A percentile compares a stretch with the other conserved stretches of the same genome.
Evolutionary conservation across 108 stramenopile species (phyloP).

Genomic region (Chaetoceros tenuissimus): DNA sequence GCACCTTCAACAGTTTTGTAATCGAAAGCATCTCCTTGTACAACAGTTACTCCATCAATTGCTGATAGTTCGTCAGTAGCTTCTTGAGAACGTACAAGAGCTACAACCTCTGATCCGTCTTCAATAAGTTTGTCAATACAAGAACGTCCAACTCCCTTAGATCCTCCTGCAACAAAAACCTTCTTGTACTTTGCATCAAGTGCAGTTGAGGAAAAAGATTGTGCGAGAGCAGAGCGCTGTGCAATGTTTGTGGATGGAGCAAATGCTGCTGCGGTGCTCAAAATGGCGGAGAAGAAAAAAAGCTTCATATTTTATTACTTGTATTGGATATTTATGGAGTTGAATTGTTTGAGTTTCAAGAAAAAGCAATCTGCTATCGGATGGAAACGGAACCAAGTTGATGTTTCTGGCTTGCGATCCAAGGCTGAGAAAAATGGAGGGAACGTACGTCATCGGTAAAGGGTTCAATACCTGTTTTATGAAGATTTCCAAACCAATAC

Average conservation of each 20-base stretch:
- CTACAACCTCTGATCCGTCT: constrained; percentile 67
- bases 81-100: constrained; percentile 80
- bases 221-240: not conserved
- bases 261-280: not conserved
- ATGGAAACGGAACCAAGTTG: too few relatives aligned
- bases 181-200: constrained; percentile 54
- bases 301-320: not conserved
- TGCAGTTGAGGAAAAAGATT: not conserved
- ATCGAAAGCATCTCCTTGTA: constrained; percentile 87
- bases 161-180: constrained; percentile 90
- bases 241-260: not conserved
- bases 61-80: constrained; percentile 47
- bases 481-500: too few relatives aligned
- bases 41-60: constrained; percentile 74
- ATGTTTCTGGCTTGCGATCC: too few relatives aligned
- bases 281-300: not conserved
- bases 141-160: constrained; percentile 76
- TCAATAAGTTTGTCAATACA: constrained; percentile 69
- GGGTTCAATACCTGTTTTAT: too few relatives aligned
- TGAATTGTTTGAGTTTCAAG: too few relatives aligned
- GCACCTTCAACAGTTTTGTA: constrained; percentile 88
- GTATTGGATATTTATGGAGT: not conserved
- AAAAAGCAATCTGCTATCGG: too few relatives aligned
- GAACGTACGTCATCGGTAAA: too few relatives aligned
- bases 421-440: too few relatives aligned